Evolutionary conservation across 2,329 filamentous ascomycete species (phyloP).

Genomic region (Cercospora nicotianae): DNA sequence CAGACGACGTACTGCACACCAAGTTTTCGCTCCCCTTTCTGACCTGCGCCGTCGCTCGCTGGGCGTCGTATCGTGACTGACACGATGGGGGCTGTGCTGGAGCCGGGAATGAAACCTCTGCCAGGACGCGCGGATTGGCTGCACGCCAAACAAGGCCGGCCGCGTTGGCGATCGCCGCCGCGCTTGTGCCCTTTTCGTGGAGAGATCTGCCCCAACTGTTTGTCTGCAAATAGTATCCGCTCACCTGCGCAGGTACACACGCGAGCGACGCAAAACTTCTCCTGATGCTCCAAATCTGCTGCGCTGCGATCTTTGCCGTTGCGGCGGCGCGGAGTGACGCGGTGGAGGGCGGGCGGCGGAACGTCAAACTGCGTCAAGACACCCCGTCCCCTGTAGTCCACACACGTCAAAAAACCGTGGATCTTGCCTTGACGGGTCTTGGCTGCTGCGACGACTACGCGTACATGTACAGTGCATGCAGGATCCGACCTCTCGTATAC

Average conservation of each 20-base stretch:
- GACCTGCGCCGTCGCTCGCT: neutral
- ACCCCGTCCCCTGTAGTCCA: neutral
- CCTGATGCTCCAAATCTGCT: neutral
- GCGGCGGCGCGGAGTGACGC: neutral
- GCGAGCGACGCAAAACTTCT: neutral
- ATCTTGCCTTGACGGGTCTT: neutral
- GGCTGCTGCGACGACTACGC: neutral
- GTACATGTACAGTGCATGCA: neutral
- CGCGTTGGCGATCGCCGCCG: neutral
- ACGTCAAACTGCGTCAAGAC: neutral
- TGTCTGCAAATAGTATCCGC: neutral
- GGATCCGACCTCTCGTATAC: neutral
- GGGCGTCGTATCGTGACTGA: neutral
- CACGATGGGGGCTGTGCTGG: conserved; percentile 4
- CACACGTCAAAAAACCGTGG: neutral
- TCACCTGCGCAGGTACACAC: neutral
- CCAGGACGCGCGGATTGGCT: neutral
- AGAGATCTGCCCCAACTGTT: conserved; percentile 1
- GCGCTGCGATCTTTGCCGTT: neutral
- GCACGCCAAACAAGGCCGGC: neutral
- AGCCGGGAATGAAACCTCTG: neutral
- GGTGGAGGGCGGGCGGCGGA: neutral
- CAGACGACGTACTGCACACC: neutral
- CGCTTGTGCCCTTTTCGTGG: conserved; percentile 1
- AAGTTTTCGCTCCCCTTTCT: neutral